A percentile compares a stretch with the other conserved stretches of the same genome.
Conservation (phyloP, 2,329 filamentous ascomycete species). For the Apiospora pterosperma region DNA sequence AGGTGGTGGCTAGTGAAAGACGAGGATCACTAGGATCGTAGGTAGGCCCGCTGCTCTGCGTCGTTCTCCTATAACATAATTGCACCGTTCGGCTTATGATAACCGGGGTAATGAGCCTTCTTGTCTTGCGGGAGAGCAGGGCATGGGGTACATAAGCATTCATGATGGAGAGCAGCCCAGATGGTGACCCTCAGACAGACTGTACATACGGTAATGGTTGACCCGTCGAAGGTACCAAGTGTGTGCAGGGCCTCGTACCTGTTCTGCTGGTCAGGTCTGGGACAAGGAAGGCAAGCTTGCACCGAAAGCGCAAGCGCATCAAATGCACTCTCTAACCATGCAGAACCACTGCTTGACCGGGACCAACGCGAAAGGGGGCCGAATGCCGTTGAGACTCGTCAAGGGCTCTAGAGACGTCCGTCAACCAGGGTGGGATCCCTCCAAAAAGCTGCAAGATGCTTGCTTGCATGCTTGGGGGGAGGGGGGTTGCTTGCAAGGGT, state of each 20-base stretch:
- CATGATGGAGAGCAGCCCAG: not conserved
- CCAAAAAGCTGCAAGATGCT: not conserved
- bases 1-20: constrained; percentile 22
- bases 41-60: constrained; percentile 1
- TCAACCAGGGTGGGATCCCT: constrained; percentile 1
- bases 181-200: not conserved
- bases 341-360: not conserved
- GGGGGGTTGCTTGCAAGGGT: constrained; percentile 1
- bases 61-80: not conserved
- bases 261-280: not conserved
- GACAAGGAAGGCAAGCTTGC: not conserved
- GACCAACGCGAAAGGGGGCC: constrained; percentile 11
- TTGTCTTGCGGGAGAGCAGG: constrained; percentile 1
- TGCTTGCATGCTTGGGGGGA: constrained; percentile 1
- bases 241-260: not conserved
- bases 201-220: not conserved
- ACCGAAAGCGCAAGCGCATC: not conserved
- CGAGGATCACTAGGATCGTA: constrained; percentile 13
- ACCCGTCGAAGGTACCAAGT: not conserved
- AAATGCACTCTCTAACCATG: not conserved
- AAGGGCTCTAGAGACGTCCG: not conserved
- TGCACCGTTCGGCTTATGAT: not conserved
- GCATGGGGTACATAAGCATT: constrained; percentile 1
- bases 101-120: not conserved
- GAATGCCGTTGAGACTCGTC: constrained; percentile 8